A percentile compares a stretch with the other conserved stretches of the same genome.
Conservation (phyloP, 768 basidiomycete genomes). For the Leccinum subtestaceum region DNA sequence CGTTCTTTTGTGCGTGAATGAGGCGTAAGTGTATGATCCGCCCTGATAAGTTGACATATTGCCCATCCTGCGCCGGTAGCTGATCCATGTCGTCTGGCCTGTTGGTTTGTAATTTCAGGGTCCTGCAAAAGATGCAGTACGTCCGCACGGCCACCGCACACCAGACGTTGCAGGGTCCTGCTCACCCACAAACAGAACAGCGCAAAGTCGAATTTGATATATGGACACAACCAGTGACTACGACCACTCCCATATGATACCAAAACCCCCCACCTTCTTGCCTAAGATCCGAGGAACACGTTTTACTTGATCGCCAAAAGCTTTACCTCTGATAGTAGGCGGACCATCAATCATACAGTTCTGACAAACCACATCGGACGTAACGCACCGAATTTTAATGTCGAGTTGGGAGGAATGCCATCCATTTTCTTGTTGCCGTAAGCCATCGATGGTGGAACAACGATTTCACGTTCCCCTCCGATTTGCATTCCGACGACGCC, state of each 20-base stretch:
- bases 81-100: slow-evolving; percentile 2
- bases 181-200: slow-evolving; percentile 13
- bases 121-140: slow-evolving; percentile 16
- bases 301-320: slow-evolving; percentile 63
- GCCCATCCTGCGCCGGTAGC: not conserved
- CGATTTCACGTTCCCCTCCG: slow-evolving; percentile 81
- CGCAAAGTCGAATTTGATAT: slow-evolving; percentile 30
- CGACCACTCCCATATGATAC: slow-evolving; percentile 21
- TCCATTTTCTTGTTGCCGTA: slow-evolving; percentile 63
- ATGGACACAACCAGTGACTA: slow-evolving; percentile 17
- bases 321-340: slow-evolving; percentile 57
- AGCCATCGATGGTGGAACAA: slow-evolving; percentile 65
- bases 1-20: not conserved
- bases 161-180: slow-evolving; percentile 21
- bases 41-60: slow-evolving; percentile 15
- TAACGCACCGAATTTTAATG: slow-evolving; percentile 73
- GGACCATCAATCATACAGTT: slow-evolving; percentile 12
- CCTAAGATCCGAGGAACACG: slow-evolving; percentile 14
- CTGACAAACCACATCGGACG: not conserved
- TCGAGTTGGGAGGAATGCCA: slow-evolving; percentile 77
- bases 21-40: not conserved
- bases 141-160: slow-evolving; percentile 26
- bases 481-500: slow-evolving; percentile 91
- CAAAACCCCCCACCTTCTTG: slow-evolving; percentile 5
- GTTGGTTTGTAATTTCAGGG: slow-evolving; percentile 22